A percentile compares a stretch with the other conserved stretches of the same genome.
Evolutionary conservation across 192 early-diverging fungal genomes (phyloP).

Genomic region (Coemansia sp.): DNA sequence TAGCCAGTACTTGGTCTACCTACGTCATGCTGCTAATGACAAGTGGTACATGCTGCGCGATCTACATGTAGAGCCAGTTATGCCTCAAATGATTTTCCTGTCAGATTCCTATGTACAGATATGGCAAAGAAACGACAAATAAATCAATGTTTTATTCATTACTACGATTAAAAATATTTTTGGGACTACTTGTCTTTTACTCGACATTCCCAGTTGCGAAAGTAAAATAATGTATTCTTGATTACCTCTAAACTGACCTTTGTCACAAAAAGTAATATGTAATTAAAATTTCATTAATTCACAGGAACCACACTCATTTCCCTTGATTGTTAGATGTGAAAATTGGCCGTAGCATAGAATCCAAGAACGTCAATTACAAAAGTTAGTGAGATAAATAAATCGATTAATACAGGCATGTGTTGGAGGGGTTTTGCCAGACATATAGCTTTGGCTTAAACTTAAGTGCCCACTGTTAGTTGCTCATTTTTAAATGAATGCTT

Average conservation of each 20-base stretch:
- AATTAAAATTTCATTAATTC: too few species aligned
- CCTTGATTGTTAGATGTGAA: too few species aligned
- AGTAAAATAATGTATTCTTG: neutral
- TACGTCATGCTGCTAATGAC: conserved; percentile 72
- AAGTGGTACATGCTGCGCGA: conserved; percentile 97
- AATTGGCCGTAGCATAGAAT: too few species aligned
- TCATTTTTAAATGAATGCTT: too few species aligned
- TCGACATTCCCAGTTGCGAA: too few species aligned
- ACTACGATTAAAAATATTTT: neutral
- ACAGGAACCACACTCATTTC: too few species aligned
- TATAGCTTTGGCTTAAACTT: too few species aligned
- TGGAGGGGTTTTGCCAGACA: too few species aligned
- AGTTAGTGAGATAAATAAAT: too few species aligned
- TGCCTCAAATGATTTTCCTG: conserved; percentile 92
- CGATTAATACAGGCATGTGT: too few species aligned
- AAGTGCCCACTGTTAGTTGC: too few species aligned
- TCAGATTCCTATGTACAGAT: conserved; percentile 93
- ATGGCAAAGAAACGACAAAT: conserved; percentile 16
- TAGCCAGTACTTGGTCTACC: conserved; percentile 81
- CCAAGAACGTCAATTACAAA: too few species aligned
- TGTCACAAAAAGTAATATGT: neutral
- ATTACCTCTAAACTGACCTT: neutral
- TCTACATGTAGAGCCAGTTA: conserved; percentile 86
- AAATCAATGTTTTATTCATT: neutral
- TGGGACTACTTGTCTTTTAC: neutral